phyloP scores from a whole-genome alignment of 257 asterid species.

The Fraxinus quadrangulata region DNA sequence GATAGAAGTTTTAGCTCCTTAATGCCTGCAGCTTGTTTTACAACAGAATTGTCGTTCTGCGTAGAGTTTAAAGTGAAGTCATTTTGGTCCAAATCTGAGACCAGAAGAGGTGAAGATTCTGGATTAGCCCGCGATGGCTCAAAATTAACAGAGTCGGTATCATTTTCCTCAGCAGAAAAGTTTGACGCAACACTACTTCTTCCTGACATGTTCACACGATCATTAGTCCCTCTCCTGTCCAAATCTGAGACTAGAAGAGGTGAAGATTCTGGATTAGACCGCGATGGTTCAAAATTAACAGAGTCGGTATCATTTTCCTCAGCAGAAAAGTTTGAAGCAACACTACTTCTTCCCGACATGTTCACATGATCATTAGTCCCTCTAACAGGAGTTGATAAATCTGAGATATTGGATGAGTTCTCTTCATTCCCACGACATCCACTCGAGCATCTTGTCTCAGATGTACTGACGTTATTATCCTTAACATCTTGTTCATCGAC shows the following conservation, averaged over 20 bases:
- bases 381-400: not conserved
- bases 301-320: not conserved
- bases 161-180: not conserved
- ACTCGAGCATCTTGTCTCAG: not conserved
- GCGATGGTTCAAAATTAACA: not conserved
- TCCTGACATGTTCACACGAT: not conserved
- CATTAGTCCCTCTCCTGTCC: not conserved
- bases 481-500: not conserved
- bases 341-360: not conserved
- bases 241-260: not conserved
- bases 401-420: not conserved
- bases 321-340: not conserved
- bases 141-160: not conserved
- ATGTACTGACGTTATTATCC: not conserved
- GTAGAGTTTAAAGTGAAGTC: not conserved
- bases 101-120: not conserved
- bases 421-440: not conserved
- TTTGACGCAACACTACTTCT: not conserved
- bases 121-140: not conserved
- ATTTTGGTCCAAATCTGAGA: not conserved
- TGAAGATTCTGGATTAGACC: not conserved
- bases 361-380: not conserved
- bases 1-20: constrained; percentile 33
- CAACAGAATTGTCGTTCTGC: not conserved
- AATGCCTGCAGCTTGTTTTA: constrained; percentile 21